These are phyloP conservation scores for Phytopythium delawarense DNA, from an alignment of 352 stramenopile species.

Conservation along the genomic window DNA sequence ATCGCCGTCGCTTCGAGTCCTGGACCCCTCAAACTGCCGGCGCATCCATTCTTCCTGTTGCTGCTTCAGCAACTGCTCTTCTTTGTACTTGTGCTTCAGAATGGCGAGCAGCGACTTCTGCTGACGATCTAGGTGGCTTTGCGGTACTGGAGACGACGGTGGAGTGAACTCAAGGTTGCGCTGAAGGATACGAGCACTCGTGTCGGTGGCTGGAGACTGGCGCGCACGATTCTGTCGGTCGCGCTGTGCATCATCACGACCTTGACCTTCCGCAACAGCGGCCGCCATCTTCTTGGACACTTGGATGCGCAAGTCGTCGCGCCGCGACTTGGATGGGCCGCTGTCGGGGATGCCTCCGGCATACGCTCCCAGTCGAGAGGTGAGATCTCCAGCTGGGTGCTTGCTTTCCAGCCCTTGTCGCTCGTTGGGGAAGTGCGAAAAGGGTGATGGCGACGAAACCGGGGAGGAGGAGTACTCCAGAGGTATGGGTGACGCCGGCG, in stretches of 20 bases:
- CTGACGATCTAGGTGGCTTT: constrained; percentile 54
- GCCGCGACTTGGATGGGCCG: constrained; percentile 18
- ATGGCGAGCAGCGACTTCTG: constrained; percentile 59
- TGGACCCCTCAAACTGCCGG: constrained; percentile 22
- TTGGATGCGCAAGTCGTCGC: constrained; percentile 67
- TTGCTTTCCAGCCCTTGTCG: constrained; percentile 17
- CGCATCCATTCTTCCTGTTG: constrained; percentile 78
- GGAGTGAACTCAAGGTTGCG: constrained; percentile 34
- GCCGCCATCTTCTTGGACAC: constrained; percentile 78
- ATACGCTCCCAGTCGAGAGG: not conserved
- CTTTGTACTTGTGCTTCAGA: constrained; percentile 52
- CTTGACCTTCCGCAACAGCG: constrained; percentile 11
- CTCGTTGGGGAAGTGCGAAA: constrained; percentile 19
- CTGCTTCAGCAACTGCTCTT: constrained; percentile 65
- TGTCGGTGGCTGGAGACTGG: constrained; percentile 6
- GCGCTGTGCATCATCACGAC: not conserved
- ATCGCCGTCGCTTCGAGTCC: constrained; percentile 2
- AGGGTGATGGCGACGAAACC: constrained; percentile 24
- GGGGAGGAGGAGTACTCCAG: constrained; percentile 32
- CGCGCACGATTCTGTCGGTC: constrained; percentile 2
- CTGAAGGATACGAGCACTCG: constrained; percentile 2
- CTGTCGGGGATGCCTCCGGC: not conserved
- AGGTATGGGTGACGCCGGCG: constrained; percentile 12
- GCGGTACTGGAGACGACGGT: constrained; percentile 58
- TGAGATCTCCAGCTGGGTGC: not conserved